phyloP scores from a whole-genome alignment of 164 flowering plant species.

The Liquidambar formosana region DNA sequence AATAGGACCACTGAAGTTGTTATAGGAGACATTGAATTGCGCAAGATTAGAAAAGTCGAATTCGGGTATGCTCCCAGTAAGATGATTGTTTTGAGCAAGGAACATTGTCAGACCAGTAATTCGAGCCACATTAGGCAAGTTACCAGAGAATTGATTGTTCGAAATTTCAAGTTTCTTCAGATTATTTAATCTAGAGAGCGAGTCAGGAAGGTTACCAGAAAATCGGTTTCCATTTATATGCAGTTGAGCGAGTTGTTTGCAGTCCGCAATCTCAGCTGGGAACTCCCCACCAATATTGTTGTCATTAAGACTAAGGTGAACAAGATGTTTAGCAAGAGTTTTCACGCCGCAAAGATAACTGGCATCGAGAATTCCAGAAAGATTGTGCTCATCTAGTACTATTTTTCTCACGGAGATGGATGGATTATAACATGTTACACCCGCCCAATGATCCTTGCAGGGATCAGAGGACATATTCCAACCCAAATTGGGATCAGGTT shows the following conservation, averaged over 20 bases:
- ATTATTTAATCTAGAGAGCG: not conserved
- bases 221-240: constrained; percentile 13
- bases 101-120: constrained; percentile 44
- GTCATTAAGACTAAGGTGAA: constrained; percentile 31
- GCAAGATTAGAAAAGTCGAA: constrained; percentile 44
- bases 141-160: constrained; percentile 29
- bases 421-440: constrained; percentile 25
- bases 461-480: constrained; percentile 50
- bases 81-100: constrained; percentile 44
- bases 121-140: constrained; percentile 42
- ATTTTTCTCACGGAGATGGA: constrained; percentile 22
- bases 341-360: constrained; percentile 28
- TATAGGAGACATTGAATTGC: constrained; percentile 48
- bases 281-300: constrained; percentile 41
- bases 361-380: constrained; percentile 40
- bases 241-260: constrained; percentile 46
- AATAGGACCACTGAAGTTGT: constrained; percentile 47
- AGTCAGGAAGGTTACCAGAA: not conserved
- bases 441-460: constrained; percentile 43
- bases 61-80: constrained; percentile 44
- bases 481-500: constrained; percentile 19
- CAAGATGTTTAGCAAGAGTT: constrained; percentile 32
- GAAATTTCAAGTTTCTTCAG: constrained; percentile 13
- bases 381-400: constrained; percentile 22
- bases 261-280: constrained; percentile 33